Evolutionary conservation across 805 yeast species (phyloP).

Genomic region (Maudiozyma bulderi): DNA sequence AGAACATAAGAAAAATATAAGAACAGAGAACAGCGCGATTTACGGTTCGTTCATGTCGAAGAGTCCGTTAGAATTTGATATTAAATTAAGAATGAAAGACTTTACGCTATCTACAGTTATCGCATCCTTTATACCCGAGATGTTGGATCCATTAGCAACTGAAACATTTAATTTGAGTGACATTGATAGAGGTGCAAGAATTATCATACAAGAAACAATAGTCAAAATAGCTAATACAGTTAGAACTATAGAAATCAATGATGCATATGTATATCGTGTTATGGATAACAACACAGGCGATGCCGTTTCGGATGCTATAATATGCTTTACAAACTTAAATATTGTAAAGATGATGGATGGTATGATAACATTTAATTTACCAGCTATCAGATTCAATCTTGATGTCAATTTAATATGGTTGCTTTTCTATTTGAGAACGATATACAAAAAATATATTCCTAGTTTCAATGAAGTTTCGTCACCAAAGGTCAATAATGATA

Average conservation of each 20-base stretch:
- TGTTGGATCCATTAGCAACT: constrained; percentile 18
- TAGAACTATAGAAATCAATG: constrained; percentile 9
- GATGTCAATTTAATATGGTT: constrained; percentile 28
- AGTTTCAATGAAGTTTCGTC: background rate
- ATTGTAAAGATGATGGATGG: background rate
- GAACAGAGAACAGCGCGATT: background rate
- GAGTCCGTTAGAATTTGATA: constrained; percentile 10
- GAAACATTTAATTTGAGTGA: constrained; percentile 14
- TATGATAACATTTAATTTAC: constrained; percentile 7
- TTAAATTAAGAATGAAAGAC: constrained; percentile 22
- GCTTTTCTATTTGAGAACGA: constrained; percentile 12
- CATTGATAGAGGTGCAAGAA: constrained; percentile 18
- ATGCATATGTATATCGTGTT: constrained; percentile 14
- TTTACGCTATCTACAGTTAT: constrained; percentile 15
- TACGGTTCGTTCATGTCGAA: background rate
- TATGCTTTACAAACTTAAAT: constrained; percentile 11
- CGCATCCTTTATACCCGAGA: constrained; percentile 13
- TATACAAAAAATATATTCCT: constrained; percentile 8
- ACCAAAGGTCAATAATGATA: background rate
- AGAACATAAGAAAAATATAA: background rate
- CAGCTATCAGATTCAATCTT: constrained; percentile 17
- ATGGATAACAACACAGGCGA: constrained; percentile 12
- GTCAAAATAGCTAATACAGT: constrained; percentile 5
- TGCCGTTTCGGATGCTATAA: constrained; percentile 10
- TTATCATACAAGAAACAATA: constrained; percentile 16